Base-by-base conservation (phyloP, 208 protist genomes). In the Leishmania martiniquensis region DNA sequence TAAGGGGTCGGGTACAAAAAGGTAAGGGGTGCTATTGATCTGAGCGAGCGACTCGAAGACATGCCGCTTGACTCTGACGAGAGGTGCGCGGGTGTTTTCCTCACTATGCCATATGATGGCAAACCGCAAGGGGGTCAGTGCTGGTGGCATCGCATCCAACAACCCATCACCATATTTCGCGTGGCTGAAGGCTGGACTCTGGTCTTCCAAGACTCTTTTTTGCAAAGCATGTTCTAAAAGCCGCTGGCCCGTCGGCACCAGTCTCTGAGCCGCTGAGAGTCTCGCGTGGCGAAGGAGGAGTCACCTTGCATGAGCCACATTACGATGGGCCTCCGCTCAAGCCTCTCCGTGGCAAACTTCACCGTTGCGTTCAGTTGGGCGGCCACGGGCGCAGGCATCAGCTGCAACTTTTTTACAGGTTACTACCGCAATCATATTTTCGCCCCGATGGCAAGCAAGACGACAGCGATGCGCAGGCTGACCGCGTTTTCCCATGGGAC, bases 401-500 rank as follows among this genome's bases (percentile, higher is more conserved):
- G 80, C 55, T 89, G 85, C 72, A 88, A 89, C 52, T 83, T 89
- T 25, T 85, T 89, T 47, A 78, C 82, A 22, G 85, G 84, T 17
- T 91, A 82, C 71, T 84, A 80, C 42, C 87, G 90, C 66, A 85
- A 89, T 67, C 83, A 86, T 70, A 85, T 93, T 39, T 90, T 91
- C 68, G 80, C 87, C 29, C 85, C 85, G 12, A 49, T 15, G 0
- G 73, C 47, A 3, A 44, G 73, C 45, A 80, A 78, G 29, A 34
- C 54, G 13, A 49, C 57, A 5, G 82, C 80, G 0, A 83, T 87
- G 80, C 15, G 42, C 20, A 66, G 80, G 13, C 73, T 86, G 22
- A 77, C n/a, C 12, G 29, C 44, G 4, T 29, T 84, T 54, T 72
- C 69, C 22, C 34, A 49, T 51, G 25, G 37, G 37, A 59, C 80